Evolutionary conservation across 805 yeast genomes (phyloP).

Genomic region (Candida boleticola): DNA sequence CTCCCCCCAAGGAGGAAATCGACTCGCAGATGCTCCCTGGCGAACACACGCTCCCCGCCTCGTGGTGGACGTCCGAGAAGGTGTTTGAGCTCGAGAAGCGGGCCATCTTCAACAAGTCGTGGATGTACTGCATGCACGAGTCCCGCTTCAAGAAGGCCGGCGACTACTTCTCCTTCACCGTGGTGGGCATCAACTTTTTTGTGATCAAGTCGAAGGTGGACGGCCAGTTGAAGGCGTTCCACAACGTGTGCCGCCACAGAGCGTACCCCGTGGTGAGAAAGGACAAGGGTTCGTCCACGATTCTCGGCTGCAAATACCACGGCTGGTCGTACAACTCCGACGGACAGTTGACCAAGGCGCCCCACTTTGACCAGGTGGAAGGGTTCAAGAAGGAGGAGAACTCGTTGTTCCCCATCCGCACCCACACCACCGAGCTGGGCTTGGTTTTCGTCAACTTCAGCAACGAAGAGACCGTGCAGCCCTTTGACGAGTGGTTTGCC

Average conservation of each 20-base stretch:
- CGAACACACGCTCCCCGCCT: slow-evolving; percentile 57
- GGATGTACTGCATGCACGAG: slow-evolving; percentile 54
- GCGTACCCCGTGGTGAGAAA: slow-evolving; percentile 62
- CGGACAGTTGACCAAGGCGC: slow-evolving; percentile 58
- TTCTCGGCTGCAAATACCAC: slow-evolving; percentile 60
- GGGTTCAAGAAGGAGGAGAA: slow-evolving; percentile 57
- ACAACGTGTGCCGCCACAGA: slow-evolving; percentile 64
- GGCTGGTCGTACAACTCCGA: slow-evolving; percentile 68
- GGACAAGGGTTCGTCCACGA: slow-evolving; percentile 55
- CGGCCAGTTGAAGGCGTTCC: slow-evolving; percentile 57
- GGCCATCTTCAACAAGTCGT: slow-evolving; percentile 53
- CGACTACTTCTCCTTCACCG: slow-evolving; percentile 50
- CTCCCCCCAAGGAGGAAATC: slow-evolving; percentile 20
- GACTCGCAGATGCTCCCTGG: slow-evolving; percentile 15
- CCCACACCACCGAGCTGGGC: slow-evolving; percentile 56
- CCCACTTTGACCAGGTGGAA: slow-evolving; percentile 57
- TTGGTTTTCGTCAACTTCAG: slow-evolving; percentile 54
- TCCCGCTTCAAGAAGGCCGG: slow-evolving; percentile 57
- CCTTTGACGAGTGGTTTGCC: slow-evolving; percentile 51
- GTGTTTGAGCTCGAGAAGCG: slow-evolving; percentile 58
- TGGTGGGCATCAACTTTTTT: slow-evolving; percentile 55
- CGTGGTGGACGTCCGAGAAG: slow-evolving; percentile 64
- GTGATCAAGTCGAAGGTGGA: slow-evolving; percentile 49
- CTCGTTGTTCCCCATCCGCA: slow-evolving; percentile 52
- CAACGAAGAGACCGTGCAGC: slow-evolving; percentile 42